These are phyloP conservation scores for Termitomyces sp. DNA, from an alignment of 768 basidiomycete genomes.

Conservation along the genomic window DNA sequence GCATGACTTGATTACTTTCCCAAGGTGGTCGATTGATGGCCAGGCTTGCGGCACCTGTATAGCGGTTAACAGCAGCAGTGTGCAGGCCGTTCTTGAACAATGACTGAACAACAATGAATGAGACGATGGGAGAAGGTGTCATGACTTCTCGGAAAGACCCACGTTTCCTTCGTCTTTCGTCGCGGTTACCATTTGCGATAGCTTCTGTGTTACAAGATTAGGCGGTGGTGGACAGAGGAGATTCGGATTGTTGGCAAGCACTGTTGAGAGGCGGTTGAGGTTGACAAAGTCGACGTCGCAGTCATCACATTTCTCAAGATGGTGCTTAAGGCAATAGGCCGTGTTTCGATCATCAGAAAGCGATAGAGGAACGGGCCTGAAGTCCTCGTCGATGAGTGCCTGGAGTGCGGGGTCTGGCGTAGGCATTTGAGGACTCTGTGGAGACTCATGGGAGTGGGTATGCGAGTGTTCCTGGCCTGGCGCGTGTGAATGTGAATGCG, in stretches of 20 bases:
- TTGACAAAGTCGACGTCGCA: conserved; percentile 70
- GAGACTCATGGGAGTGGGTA: conserved; percentile 29
- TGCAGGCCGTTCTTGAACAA: conserved; percentile 74
- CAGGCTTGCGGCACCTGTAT: conserved; percentile 65
- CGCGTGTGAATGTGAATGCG: conserved; percentile 58
- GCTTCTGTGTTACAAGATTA: conserved; percentile 66
- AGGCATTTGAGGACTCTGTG: conserved; percentile 37
- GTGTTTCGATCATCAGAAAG: conserved; percentile 48
- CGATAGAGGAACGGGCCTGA: conserved; percentile 47
- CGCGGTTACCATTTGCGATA: conserved; percentile 65
- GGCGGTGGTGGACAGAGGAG: conserved; percentile 79
- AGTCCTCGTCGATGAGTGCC: conserved; percentile 73
- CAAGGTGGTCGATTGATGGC: conserved; percentile 83
- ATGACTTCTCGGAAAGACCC: conserved; percentile 24
- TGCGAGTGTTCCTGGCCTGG: conserved; percentile 48
- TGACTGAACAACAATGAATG: conserved; percentile 36
- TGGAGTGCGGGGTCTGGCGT: conserved; percentile 68
- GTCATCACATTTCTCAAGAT: conserved; percentile 64
- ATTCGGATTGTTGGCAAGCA: conserved; percentile 63
- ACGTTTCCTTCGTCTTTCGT: conserved; percentile 97
- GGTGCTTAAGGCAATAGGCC: conserved; percentile 63
- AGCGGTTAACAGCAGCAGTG: conserved; percentile 54
- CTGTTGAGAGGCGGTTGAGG: conserved; percentile 71
- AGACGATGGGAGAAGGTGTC: conserved; percentile 10
- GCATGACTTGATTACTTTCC: conserved; percentile 76